Evolutionary conservation across 2,329 filamentous ascomycete species (phyloP).

Genomic region (Grosmannia huntii): DNA sequence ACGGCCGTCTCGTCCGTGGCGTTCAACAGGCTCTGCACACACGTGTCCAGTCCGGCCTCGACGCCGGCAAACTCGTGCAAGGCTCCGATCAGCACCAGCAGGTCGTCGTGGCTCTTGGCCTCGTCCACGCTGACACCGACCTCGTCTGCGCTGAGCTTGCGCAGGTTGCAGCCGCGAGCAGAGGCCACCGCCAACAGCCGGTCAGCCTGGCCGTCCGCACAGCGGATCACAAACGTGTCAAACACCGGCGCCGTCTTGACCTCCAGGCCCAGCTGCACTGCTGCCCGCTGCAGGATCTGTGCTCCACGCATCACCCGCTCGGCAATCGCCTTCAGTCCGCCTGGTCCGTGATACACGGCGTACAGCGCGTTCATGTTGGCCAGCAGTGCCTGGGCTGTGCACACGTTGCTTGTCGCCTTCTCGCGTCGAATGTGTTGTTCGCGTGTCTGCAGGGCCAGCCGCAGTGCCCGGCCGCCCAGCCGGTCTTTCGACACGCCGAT

Average conservation of each 20-base stretch:
- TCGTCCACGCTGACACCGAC: conserved; percentile 72
- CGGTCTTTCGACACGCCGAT: conserved; percentile 89
- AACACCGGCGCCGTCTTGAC: conserved; percentile 34
- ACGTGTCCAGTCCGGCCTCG: conserved; percentile 5
- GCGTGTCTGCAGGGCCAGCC: conserved; percentile 78
- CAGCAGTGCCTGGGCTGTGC: conserved; percentile 83
- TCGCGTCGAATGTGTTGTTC: conserved; percentile 95
- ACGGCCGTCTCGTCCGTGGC: background rate
- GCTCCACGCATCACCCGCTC: conserved; percentile 62
- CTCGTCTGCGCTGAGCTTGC: conserved; percentile 29
- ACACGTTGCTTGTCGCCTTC: conserved; percentile 96
- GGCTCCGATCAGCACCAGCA: conserved; percentile 12
- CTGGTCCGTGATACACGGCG: conserved; percentile 82
- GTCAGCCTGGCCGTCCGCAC: conserved; percentile 26
- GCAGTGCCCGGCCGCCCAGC: conserved; percentile 65
- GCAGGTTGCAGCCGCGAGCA: conserved; percentile 45
- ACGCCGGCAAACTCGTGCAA: conserved; percentile 6
- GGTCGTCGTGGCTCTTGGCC: conserved; percentile 18
- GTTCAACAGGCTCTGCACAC: conserved; percentile 22
- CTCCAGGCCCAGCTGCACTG: conserved; percentile 49
- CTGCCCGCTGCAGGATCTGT: conserved; percentile 51
- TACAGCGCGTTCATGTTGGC: conserved; percentile 97
- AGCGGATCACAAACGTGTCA: conserved; percentile 65
- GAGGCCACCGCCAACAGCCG: conserved; percentile 37
- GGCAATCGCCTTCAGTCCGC: conserved; percentile 72